Conservation (phyloP, 192 early-diverging fungal genomes). For the Mortierella alpina region DNA sequence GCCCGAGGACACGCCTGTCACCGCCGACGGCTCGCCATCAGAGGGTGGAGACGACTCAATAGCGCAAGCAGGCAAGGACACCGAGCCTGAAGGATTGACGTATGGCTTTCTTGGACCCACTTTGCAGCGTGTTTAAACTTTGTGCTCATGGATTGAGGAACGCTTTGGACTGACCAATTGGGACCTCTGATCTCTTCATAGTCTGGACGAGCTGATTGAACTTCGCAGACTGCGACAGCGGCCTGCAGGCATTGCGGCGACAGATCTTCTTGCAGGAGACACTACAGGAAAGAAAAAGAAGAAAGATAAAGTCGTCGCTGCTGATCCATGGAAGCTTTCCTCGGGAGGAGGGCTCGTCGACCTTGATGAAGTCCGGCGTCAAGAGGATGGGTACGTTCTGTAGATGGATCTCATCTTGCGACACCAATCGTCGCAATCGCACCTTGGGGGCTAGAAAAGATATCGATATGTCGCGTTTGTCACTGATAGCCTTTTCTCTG, state of each 20-base stretch:
- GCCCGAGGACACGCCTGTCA: conserved; percentile 16
- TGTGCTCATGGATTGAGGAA: neutral
- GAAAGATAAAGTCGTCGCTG: conserved; percentile 58
- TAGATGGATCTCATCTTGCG: neutral
- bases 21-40: neutral
- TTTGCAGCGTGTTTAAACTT: neutral
- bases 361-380: conserved; percentile 53
- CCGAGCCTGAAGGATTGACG: conserved; percentile 43
- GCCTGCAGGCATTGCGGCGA: conserved; percentile 64
- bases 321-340: conserved; percentile 70
- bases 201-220: conserved; percentile 66
- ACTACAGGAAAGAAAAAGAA: conserved; percentile 62
- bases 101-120: conserved; percentile 5
- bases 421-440: too few species aligned
- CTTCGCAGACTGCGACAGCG: conserved; percentile 68
- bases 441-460: too few species aligned
- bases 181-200: conserved; percentile 1
- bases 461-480: neutral
- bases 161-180: neutral
- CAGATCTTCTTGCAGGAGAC: conserved; percentile 67
- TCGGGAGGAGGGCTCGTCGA: conserved; percentile 65
- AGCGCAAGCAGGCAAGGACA: conserved; percentile 5
- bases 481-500: conserved; percentile 16
- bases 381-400: conserved; percentile 33
- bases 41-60: conserved; percentile 1